Percentiles rank a stretch among this genome's conserved stretches.
phyloP scores from a whole-genome alignment of 2,329 filamentous ascomycete species.

The Fusarium sp. region DNA sequence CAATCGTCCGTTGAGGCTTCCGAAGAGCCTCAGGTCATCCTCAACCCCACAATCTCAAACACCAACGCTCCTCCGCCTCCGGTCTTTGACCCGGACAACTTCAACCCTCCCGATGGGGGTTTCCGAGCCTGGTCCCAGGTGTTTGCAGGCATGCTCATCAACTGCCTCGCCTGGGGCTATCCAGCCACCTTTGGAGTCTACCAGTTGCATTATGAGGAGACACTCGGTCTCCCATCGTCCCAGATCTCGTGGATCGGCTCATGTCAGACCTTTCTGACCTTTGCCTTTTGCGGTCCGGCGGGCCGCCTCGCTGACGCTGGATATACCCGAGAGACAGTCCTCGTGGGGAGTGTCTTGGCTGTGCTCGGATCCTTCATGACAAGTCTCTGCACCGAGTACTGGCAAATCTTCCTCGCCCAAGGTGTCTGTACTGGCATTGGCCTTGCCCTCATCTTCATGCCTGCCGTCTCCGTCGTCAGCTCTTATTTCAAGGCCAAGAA shows the following conservation, averaged over 20 bases:
- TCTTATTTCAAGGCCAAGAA: conserved; percentile 67
- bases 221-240: conserved; percentile 47
- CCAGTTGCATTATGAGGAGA: conserved; percentile 57
- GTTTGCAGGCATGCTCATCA: conserved; percentile 56
- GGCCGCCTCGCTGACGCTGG: conserved; percentile 61
- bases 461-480: conserved; percentile 65
- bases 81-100: conserved; percentile 32
- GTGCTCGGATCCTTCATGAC: conserved; percentile 59
- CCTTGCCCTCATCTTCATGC: conserved; percentile 64
- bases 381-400: conserved; percentile 56
- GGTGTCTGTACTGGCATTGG: conserved; percentile 61
- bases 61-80: conserved; percentile 38
- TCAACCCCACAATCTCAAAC: conserved; percentile 40
- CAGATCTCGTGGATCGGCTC: conserved; percentile 58
- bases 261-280: conserved; percentile 60
- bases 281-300: conserved; percentile 57
- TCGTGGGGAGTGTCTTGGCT: conserved; percentile 52
- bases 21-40: conserved; percentile 12
- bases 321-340: conserved; percentile 53
- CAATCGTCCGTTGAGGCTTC: conserved; percentile 4
- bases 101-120: conserved; percentile 55
- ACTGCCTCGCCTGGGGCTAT: conserved; percentile 60
- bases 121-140: conserved; percentile 60
- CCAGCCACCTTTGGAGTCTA: conserved; percentile 61
- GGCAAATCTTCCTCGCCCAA: conserved; percentile 63